A percentile compares a stretch with the other conserved stretches of the same genome.
Conservation (phyloP, 805 yeast genomes). For the Starmerella khaoyaiensis region DNA sequence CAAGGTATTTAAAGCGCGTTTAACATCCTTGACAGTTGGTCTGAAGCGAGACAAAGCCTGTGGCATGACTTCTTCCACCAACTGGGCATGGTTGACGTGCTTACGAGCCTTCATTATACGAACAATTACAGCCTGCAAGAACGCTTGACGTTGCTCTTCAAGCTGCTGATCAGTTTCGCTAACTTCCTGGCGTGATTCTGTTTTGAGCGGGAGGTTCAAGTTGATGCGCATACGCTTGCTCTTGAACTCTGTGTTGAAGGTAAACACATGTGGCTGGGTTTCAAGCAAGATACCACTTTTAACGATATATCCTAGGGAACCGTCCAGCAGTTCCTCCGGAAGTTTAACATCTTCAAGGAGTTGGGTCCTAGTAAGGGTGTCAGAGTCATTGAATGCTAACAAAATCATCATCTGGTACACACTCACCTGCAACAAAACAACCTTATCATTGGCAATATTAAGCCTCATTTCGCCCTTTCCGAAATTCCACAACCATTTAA, state of each 20-base stretch:
- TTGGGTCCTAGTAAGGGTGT: slow-evolving; percentile 45
- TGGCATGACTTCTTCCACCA: slow-evolving; percentile 77
- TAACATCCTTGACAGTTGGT: slow-evolving; percentile 76
- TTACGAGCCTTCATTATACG: slow-evolving; percentile 93
- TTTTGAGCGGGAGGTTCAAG: slow-evolving; percentile 44
- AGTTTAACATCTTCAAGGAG: slow-evolving; percentile 58
- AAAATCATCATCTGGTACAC: slow-evolving; percentile 78
- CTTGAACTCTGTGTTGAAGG: slow-evolving; percentile 68
- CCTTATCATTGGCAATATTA: slow-evolving; percentile 59
- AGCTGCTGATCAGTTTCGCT: slow-evolving; percentile 69
- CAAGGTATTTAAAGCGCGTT: slow-evolving; percentile 69
- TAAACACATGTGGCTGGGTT: slow-evolving; percentile 45
- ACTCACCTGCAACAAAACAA: slow-evolving; percentile 51
- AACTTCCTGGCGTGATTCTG: slow-evolving; percentile 53
- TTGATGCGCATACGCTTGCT: slow-evolving; percentile 75
- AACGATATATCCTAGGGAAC: slow-evolving; percentile 66
- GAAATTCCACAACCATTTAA: slow-evolving; percentile 93
- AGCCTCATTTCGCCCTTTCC: slow-evolving; percentile 88
- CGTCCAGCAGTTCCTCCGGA: slow-evolving; percentile 50
- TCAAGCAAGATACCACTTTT: slow-evolving; percentile 65
- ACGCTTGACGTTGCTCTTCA: slow-evolving; percentile 73
- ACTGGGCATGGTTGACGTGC: slow-evolving; percentile 58
- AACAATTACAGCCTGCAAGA: slow-evolving; percentile 85
- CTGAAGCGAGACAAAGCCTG: slow-evolving; percentile 72
- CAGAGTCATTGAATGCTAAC: slow-evolving; percentile 65